These are phyloP conservation scores for Calonectria honghensis DNA, from an alignment of 2,329 filamentous ascomycete genomes.

Conservation along the genomic window DNA sequence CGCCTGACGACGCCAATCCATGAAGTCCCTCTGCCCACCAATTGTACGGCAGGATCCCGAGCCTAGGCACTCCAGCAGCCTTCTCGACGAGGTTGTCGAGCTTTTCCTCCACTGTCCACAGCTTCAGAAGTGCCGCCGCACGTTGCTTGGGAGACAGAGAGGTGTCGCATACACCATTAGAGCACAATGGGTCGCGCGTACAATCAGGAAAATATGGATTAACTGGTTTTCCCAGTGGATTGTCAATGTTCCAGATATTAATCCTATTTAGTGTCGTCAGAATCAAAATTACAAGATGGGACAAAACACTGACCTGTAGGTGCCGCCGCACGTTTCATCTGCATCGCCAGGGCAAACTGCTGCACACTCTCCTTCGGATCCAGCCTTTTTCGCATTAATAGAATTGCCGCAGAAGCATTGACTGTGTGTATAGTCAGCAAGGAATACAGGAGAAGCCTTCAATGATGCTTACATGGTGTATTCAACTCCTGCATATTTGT, in stretches of 20 bases:
- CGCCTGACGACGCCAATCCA: neutral
- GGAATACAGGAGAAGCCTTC: too few relatives aligned
- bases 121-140: neutral
- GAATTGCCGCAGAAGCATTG: slow-evolving; percentile 6
- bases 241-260: slow-evolving; percentile 1
- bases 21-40: slow-evolving; percentile 20
- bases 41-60: neutral
- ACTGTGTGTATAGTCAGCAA: neutral
- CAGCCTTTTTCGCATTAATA: neutral
- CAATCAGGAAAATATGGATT: neutral
- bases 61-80: neutral
- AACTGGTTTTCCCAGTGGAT: neutral
- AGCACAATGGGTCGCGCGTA: neutral
- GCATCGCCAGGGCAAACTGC: neutral
- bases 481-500: slow-evolving; percentile 17
- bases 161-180: neutral
- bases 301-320: neutral
- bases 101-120: slow-evolving; percentile 14
- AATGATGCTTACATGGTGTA: neutral
- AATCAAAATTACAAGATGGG: too few relatives aligned
- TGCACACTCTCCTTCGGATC: neutral
- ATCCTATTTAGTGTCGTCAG: neutral
- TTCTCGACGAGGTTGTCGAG: slow-evolving; percentile 7
- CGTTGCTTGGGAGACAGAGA: neutral
- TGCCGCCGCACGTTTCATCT: slow-evolving; percentile 1